phyloP scores from a whole-genome alignment of 371 early-diverging fungal genomes.

The Gilbertella persicaria region DNA sequence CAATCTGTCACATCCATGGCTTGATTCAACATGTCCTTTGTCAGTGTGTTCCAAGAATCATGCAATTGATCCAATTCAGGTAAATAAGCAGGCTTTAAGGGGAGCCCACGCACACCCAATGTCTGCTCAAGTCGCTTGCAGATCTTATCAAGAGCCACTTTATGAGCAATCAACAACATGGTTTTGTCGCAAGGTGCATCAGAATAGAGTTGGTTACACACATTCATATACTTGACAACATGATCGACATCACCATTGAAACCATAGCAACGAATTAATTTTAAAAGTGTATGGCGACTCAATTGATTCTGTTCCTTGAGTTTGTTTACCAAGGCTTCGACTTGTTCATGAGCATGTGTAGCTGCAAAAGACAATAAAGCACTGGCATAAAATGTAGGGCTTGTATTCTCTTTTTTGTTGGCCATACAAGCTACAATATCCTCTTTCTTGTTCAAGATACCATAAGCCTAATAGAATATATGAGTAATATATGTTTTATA shows the following conservation, averaged over 20 bases:
- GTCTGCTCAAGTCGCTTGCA: conserved; percentile 2
- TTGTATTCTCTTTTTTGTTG: neutral
- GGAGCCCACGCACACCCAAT: conserved; percentile 17
- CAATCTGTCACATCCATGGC: conserved; percentile 10
- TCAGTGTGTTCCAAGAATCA: conserved; percentile 28
- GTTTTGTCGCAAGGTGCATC: conserved; percentile 9
- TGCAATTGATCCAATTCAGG: conserved; percentile 18
- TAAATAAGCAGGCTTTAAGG: conserved; percentile 9
- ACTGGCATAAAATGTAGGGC: conserved; percentile 1
- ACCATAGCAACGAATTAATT: conserved; percentile 29
- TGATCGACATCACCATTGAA: conserved; percentile 25
- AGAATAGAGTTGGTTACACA: conserved; percentile 21
- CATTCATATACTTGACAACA: conserved; percentile 12
- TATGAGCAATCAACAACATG: conserved; percentile 30
- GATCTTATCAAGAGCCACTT: conserved; percentile 16
- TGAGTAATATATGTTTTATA: neutral
- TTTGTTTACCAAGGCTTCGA: conserved; percentile 14
- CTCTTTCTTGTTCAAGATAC: conserved; percentile 25
- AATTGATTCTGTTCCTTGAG: conserved; percentile 12
- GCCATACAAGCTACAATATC: conserved; percentile 2
- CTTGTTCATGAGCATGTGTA: conserved; percentile 12
- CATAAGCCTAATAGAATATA: conserved; percentile 22
- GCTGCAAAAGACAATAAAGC: conserved; percentile 27
- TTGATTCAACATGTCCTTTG: conserved; percentile 11
- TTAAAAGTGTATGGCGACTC: conserved; percentile 6